These are phyloP conservation scores for Sporothrix mexicana DNA, from an alignment of 2,329 filamentous ascomycete genomes.

Conservation along the genomic window DNA sequence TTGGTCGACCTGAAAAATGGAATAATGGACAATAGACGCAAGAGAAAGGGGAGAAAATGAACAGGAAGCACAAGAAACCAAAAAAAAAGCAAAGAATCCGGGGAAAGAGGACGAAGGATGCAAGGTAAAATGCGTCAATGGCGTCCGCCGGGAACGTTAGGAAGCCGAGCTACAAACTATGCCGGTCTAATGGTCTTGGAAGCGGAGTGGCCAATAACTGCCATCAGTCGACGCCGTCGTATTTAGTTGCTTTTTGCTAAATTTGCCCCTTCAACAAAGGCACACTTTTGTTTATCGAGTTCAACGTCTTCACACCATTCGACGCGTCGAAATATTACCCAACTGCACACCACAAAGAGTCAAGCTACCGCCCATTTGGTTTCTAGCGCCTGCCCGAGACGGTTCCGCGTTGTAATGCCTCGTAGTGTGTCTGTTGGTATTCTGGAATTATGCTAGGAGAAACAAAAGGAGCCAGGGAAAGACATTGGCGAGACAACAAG, in stretches of 20 bases:
- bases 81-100: not conserved
- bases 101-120: not conserved
- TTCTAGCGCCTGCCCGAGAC: constrained; percentile 2
- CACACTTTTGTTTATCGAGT: not conserved
- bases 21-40: not conserved
- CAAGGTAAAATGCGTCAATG: not conserved
- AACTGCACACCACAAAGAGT: not conserved
- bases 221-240: not conserved
- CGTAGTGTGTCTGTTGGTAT: not conserved
- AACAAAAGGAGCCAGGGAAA: too few species aligned
- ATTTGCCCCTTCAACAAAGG: not conserved
- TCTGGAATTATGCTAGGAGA: not conserved
- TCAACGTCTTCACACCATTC: not conserved
- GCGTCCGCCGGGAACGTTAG: not conserved
- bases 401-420: not conserved
- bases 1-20: not conserved
- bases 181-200: too few species aligned
- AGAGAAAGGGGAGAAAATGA: not conserved
- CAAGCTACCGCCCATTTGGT: not conserved
- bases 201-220: not conserved
- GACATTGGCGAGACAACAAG: too few species aligned
- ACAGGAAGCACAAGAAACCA: not conserved
- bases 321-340: not conserved
- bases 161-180: not conserved
- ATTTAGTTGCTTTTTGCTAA: not conserved